Conservation (phyloP, 2,329 filamentous ascomycete genomes). For the Hymenoscyphus fructigenus region DNA sequence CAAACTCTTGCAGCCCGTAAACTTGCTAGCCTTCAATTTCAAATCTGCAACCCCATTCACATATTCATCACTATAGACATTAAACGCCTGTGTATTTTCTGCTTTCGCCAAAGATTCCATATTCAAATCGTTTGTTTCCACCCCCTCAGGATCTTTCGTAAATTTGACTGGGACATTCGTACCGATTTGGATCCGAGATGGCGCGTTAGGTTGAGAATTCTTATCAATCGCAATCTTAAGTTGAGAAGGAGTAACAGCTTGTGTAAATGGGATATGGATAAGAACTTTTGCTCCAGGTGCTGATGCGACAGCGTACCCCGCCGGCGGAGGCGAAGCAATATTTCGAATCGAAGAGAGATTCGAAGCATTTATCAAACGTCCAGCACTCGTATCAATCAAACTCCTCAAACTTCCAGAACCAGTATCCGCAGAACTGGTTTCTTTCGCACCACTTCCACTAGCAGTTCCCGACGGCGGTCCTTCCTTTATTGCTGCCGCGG, state of each 20-base stretch:
- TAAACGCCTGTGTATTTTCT: slow-evolving; percentile 32
- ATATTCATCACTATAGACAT: slow-evolving; percentile 34
- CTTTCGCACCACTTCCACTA: background rate
- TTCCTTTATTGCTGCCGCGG: slow-evolving; percentile 23
- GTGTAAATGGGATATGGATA: slow-evolving; percentile 31
- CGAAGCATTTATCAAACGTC: slow-evolving; percentile 27
- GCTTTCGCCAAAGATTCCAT: slow-evolving; percentile 30
- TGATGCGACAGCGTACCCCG: slow-evolving; percentile 31
- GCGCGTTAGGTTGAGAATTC: slow-evolving; percentile 26
- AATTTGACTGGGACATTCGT: slow-evolving; percentile 29
- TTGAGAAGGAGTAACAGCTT: slow-evolving; percentile 24
- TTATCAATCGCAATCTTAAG: slow-evolving; percentile 28
- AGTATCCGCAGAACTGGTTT: slow-evolving; percentile 8
- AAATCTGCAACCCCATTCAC: slow-evolving; percentile 29
- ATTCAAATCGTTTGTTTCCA: slow-evolving; percentile 28
- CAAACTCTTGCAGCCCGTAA: slow-evolving; percentile 31
- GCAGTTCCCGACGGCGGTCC: slow-evolving; percentile 4
- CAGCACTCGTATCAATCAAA: slow-evolving; percentile 28
- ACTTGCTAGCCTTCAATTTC: slow-evolving; percentile 34
- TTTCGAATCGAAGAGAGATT: slow-evolving; percentile 29
- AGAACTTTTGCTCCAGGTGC: slow-evolving; percentile 23
- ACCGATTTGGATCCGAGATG: slow-evolving; percentile 30
- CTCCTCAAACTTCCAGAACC: slow-evolving; percentile 25
- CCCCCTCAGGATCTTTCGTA: slow-evolving; percentile 23
- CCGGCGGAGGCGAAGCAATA: slow-evolving; percentile 31